Conservation (phyloP, 768 basidiomycete species). For the Exsudoporus frostii region DNA sequence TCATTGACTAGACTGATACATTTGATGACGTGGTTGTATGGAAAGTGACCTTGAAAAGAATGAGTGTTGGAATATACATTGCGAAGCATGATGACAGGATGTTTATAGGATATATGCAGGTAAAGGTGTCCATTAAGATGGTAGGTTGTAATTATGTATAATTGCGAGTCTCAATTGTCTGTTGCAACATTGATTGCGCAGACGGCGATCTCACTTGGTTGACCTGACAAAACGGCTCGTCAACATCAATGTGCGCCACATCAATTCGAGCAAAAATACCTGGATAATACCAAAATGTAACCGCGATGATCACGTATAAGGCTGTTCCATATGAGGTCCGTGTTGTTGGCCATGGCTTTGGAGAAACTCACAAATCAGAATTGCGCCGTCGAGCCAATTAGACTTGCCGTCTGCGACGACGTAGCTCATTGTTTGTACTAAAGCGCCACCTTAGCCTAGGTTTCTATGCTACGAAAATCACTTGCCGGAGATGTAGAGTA, state of each 20-base stretch:
- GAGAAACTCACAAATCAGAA: constrained; percentile 58
- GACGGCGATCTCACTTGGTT: constrained; percentile 18
- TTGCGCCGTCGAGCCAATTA: constrained; percentile 81
- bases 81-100: constrained; percentile 5
- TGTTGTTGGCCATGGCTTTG: not conserved
- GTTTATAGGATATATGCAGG: constrained; percentile 2
- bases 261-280: constrained; percentile 16
- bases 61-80: constrained; percentile 13
- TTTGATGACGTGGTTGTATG: constrained; percentile 2
- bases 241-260: not conserved
- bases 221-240: constrained; percentile 17
- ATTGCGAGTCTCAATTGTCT: not conserved
- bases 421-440: constrained; percentile 82
- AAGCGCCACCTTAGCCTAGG: constrained; percentile 5
- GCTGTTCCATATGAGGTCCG: constrained; percentile 34
- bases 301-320: constrained; percentile 68
- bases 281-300: constrained; percentile 65
- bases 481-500: constrained; percentile 38
- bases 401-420: constrained; percentile 78
- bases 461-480: constrained; percentile 34
- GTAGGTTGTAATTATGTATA: constrained; percentile 4
- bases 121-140: not conserved
- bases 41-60: constrained; percentile 14
- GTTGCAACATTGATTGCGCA: constrained; percentile 11
- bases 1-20: constrained; percentile 2